Percentiles rank a stretch among this genome's conserved stretches.
Conservation (phyloP, 2,329 filamentous ascomycete genomes). For the Trichoderma harzianum region DNA sequence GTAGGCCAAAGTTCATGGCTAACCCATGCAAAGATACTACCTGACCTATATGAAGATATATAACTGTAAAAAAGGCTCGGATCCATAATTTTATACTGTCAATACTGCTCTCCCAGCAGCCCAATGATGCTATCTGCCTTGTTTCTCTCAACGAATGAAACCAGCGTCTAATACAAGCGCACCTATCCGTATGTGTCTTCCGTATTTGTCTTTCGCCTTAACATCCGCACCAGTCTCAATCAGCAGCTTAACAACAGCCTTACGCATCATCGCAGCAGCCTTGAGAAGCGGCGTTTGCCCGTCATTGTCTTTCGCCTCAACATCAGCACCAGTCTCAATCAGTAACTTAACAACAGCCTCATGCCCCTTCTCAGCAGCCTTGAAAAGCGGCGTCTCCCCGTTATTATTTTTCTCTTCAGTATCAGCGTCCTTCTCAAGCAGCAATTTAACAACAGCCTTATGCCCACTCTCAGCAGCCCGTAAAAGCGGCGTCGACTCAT, state of each 20-base stretch:
- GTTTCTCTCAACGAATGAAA: too few relatives aligned
- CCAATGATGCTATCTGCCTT: not conserved
- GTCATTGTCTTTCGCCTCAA: not conserved
- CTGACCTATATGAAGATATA: not conserved
- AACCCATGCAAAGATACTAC: not conserved
- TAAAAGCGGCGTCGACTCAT: not conserved
- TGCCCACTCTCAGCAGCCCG: not conserved
- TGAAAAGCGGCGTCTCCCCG: not conserved
- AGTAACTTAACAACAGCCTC: not conserved
- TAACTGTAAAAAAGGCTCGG: not conserved
- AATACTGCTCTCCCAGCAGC: accelerated
- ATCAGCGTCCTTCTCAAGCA: not conserved
- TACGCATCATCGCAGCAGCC: accelerated
- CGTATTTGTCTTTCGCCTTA: not conserved
- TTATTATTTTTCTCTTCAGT: too few relatives aligned
- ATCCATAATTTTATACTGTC: not conserved
- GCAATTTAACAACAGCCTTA: not conserved
- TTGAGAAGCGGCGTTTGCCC: not conserved
- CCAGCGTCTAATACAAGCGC: too few relatives aligned
- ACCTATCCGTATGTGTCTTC: too few relatives aligned
- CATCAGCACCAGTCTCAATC: not conserved
- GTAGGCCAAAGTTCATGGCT: too few relatives aligned
- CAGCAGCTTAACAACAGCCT: not conserved
- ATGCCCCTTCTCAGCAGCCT: accelerated
- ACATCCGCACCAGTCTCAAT: not conserved